Evolutionary conservation across 139 green algal species (phyloP).

Genomic region (Spirogloea muscicola): DNA sequence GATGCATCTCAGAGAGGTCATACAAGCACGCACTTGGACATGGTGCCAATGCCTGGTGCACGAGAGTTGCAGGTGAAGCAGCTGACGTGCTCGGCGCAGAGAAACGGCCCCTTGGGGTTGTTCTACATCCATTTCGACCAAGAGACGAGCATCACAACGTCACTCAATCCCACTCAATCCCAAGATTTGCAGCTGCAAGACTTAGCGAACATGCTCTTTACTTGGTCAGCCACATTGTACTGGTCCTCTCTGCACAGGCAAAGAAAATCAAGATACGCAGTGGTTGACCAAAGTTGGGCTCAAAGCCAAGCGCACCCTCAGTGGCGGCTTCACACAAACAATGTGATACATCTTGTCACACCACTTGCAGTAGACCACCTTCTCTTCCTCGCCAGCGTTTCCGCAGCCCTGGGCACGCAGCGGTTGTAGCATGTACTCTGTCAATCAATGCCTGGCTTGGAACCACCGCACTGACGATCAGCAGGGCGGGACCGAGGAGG

Average conservation of each 20-base stretch:
- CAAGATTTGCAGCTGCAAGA: background rate
- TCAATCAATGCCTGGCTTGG: too few relatives aligned
- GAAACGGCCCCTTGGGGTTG: conserved; percentile 7
- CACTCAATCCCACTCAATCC: background rate
- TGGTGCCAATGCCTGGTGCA: conserved; percentile 27
- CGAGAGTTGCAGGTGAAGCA: conserved; percentile 20
- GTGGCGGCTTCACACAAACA: conserved; percentile 1
- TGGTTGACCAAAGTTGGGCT: background rate
- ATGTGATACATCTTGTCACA: conserved; percentile 8
- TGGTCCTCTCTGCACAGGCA: background rate
- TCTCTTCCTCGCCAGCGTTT: background rate
- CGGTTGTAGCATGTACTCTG: too few relatives aligned
- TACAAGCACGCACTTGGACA: too few relatives aligned
- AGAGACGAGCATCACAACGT: background rate
- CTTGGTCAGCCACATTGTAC: background rate
- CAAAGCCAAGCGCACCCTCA: conserved; percentile 4
- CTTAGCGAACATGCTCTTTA: too few relatives aligned
- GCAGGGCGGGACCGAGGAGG: too few relatives aligned
- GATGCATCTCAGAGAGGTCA: too few relatives aligned
- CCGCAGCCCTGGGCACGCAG: conserved; percentile 19
- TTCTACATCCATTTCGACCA: background rate
- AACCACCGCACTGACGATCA: too few relatives aligned
- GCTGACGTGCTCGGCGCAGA: conserved; percentile 12
- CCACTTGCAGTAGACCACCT: conserved; percentile 6
- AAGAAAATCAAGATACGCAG: background rate